Conservation (phyloP, 495 filamentous ascomycete genomes). For the Corynascus novoguineensis region DNA sequence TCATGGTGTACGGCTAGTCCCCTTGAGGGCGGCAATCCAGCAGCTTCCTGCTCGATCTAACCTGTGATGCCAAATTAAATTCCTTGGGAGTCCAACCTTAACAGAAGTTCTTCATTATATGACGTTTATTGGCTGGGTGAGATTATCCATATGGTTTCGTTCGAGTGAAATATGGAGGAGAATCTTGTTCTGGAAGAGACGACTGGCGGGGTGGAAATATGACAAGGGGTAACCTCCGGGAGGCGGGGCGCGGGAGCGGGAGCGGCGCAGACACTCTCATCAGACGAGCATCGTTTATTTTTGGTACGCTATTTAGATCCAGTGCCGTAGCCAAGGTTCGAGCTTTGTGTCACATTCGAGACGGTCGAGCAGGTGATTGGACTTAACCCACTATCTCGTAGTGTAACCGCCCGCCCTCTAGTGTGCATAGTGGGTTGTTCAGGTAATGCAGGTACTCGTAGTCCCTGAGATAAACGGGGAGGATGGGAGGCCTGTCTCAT, state of each 20-base stretch:
- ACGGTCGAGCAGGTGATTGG: no score
- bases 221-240: background rate
- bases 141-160: background rate
- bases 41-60: background rate
- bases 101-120: background rate
- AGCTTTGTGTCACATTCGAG: no score
- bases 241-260: background rate
- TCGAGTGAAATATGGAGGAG: background rate
- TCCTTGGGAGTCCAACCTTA: background rate
- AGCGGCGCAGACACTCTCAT: slow-evolving; percentile 1
- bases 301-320: background rate
- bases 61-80: background rate
- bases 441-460: no score
- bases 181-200: background rate
- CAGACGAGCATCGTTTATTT: no score
- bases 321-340: background rate
- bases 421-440: no score
- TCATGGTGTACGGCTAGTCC: slow-evolving; percentile 16
- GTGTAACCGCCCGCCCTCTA: no score
- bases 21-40: background rate
- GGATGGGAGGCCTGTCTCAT: no score
- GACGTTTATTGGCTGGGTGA: background rate
- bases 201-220: no score
- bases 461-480: no score
- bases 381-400: no score